Evolutionary conservation across 768 basidiomycete genomes (phyloP).

Genomic region (Daedalea quercina): DNA sequence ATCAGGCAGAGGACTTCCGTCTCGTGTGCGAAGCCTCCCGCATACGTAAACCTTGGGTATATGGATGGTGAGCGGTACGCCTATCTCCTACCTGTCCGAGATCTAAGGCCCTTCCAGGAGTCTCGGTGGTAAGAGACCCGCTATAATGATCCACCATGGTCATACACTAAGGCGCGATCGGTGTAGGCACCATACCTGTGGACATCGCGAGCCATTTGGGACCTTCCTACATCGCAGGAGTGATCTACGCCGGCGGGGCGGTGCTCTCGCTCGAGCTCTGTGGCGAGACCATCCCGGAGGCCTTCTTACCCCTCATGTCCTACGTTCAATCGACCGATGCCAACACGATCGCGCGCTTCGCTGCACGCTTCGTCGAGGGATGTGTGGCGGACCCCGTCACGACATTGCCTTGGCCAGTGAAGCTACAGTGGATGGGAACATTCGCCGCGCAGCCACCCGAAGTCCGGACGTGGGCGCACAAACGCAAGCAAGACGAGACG

Average conservation of each 20-base stretch:
- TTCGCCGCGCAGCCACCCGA: conserved; percentile 15
- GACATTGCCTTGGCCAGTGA: conserved; percentile 11
- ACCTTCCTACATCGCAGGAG: conserved; percentile 13
- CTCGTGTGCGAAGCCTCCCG: conserved; percentile 21
- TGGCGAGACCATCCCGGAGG: neutral
- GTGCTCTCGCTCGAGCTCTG: conserved; percentile 11
- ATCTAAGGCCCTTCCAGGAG: conserved; percentile 11
- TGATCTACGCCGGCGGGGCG: conserved; percentile 19
- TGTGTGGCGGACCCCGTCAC: conserved; percentile 13
- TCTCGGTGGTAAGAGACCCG: conserved; percentile 14
- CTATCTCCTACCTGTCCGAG: neutral
- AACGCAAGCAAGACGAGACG: conserved; percentile 17
- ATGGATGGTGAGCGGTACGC: conserved; percentile 16
- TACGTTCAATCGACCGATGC: conserved; percentile 9
- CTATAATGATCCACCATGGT: no score
- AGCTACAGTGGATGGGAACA: conserved; percentile 18
- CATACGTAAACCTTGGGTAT: conserved; percentile 15
- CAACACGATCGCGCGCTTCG: conserved; percentile 6
- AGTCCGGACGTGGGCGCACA: conserved; percentile 11
- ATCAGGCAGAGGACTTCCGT: conserved; percentile 24
- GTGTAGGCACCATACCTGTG: conserved; percentile 6
- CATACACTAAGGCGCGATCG: neutral
- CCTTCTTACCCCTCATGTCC: conserved; percentile 6
- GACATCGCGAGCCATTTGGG: conserved; percentile 16
- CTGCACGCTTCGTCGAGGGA: conserved; percentile 17